Evolutionary conservation across 768 basidiomycete genomes (phyloP).

Genomic region (Tremella yokohamensis): DNA sequence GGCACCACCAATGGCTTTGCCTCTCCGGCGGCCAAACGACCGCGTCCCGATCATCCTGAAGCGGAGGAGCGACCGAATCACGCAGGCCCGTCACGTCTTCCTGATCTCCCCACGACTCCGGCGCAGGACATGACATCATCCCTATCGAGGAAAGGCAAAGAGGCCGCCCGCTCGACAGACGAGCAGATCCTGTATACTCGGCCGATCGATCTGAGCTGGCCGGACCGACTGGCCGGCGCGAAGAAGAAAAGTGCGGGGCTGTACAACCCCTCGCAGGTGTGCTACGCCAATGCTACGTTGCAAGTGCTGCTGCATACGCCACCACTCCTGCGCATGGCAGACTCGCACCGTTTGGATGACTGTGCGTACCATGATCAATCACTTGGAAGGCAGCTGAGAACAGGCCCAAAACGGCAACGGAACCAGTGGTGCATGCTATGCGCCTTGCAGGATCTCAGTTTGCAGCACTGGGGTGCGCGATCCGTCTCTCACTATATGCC

Average conservation of each 20-base stretch:
- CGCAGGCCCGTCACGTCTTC: too few relatives aligned
- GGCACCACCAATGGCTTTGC: not conserved
- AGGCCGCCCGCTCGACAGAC: not conserved
- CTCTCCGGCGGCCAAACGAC: not conserved
- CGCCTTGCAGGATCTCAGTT: constrained; percentile 58
- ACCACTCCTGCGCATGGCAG: constrained; percentile 57
- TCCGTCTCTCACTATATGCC: constrained; percentile 61
- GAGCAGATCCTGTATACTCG: constrained; percentile 5
- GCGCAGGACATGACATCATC: not conserved
- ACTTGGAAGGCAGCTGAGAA: not conserved
- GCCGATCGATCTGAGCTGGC: constrained; percentile 25
- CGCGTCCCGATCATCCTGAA: not conserved
- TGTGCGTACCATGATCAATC: constrained; percentile 59
- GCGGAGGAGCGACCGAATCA: not conserved
- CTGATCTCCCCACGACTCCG: not conserved
- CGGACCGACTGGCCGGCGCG: constrained; percentile 6
- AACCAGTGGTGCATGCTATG: constrained; percentile 47
- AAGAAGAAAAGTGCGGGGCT: constrained; percentile 56
- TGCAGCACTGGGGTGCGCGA: constrained; percentile 54
- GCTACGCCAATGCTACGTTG: constrained; percentile 90
- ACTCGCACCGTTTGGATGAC: constrained; percentile 47
- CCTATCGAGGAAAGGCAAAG: constrained; percentile 10
- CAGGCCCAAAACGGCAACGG: not conserved
- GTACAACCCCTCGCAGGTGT: constrained; percentile 85
- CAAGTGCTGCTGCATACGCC: constrained; percentile 92